phyloP scores from a whole-genome alignment of 441 rosid genomes.

The Melastoma candidum region DNA sequence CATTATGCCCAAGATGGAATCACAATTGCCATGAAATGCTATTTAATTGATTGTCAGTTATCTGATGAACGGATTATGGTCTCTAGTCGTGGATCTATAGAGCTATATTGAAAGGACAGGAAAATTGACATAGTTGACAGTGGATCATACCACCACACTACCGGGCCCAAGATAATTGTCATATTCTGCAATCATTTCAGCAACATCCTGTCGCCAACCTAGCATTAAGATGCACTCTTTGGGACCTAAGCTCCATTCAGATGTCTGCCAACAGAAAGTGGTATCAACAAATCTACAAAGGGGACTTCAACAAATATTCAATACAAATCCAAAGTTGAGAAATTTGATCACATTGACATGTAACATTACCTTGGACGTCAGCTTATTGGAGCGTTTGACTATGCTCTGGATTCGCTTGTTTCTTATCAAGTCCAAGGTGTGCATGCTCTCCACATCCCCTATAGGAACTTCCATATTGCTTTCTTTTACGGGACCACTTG shows the following conservation, averaged over 20 bases:
- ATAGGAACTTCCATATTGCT: conserved; percentile 21
- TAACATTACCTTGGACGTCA: conserved; percentile 56
- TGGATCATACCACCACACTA: conserved; percentile 58
- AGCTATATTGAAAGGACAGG: too few relatives aligned
- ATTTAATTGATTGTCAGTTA: too few relatives aligned
- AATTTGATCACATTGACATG: too few relatives aligned
- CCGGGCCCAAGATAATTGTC: conserved; percentile 98
- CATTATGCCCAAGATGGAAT: too few relatives aligned
- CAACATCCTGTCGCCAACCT: conserved; percentile 91
- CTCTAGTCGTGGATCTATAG: too few relatives aligned
- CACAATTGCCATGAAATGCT: too few relatives aligned
- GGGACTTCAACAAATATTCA: too few relatives aligned
- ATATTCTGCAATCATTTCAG: conserved; percentile 85
- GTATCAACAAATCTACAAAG: too few relatives aligned
- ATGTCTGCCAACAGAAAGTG: conserved; percentile 33
- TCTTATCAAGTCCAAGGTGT: conserved; percentile 35
- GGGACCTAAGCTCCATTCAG: conserved; percentile 67
- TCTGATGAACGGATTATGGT: too few relatives aligned
- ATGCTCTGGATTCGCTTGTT: conserved; percentile 33
- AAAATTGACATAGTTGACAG: too few relatives aligned
- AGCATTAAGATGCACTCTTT: conserved; percentile 78
- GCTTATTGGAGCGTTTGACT: conserved; percentile 43
- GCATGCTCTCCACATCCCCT: conserved; percentile 21
- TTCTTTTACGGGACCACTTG: conserved; percentile 31
- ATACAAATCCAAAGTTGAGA: too few relatives aligned